These are phyloP conservation scores for Naumovozyma dairenensis DNA, from an alignment of 805 yeast genomes.

Conservation along the genomic window DNA sequence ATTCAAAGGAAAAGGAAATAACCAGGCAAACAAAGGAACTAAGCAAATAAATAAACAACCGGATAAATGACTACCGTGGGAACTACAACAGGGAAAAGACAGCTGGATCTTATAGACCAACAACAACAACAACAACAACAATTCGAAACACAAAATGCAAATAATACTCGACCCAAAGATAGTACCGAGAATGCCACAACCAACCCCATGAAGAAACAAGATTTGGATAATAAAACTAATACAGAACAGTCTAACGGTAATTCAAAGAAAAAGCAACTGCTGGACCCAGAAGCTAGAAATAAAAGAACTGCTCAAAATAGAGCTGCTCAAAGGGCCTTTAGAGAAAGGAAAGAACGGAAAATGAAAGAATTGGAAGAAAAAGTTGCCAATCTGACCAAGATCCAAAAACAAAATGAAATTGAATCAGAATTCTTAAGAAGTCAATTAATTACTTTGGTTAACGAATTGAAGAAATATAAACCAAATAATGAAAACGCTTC, in stretches of 20 bases:
- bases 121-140: background rate
- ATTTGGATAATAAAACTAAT: no score
- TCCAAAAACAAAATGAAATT: slow-evolving; percentile 54
- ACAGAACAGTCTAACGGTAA: no score
- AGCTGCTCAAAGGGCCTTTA: slow-evolving; percentile 93
- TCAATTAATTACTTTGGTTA: slow-evolving; percentile 66
- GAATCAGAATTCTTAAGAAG: slow-evolving; percentile 67
- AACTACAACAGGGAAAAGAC: slow-evolving; percentile 13
- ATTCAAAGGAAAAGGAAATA: no score
- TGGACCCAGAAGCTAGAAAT: slow-evolving; percentile 67
- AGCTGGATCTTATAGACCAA: slow-evolving; percentile 6
- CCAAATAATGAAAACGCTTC: slow-evolving; percentile 29
- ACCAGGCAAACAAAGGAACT: no score
- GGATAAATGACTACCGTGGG: no score
- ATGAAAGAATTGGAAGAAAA: slow-evolving; percentile 78
- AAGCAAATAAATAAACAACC: no score
- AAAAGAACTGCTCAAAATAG: slow-evolving; percentile 93
- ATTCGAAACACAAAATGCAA: background rate
- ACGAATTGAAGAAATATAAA: slow-evolving; percentile 57
- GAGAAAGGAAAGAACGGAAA: slow-evolving; percentile 84
- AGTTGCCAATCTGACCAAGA: slow-evolving; percentile 63
- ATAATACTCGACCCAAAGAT: background rate
- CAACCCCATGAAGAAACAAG: slow-evolving; percentile 71
- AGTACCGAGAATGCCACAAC: slow-evolving; percentile 7
- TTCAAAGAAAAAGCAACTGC: no score